Evolutionary conservation across 1,284 basidiomycete species (phyloP).

Genomic region (Pterula multifida): DNA sequence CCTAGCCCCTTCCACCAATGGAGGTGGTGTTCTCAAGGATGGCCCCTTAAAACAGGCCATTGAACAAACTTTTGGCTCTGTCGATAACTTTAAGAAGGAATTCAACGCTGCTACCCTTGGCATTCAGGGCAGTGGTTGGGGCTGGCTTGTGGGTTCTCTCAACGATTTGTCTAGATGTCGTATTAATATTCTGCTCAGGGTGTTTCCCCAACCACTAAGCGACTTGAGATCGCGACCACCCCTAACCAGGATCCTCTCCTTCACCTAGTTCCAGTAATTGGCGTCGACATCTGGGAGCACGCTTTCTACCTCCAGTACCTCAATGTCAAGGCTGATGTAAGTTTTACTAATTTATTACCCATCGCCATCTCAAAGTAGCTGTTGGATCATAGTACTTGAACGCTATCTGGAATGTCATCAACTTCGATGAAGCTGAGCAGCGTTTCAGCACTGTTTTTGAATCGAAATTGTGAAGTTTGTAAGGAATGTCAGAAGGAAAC

Average conservation of each 20-base stretch:
- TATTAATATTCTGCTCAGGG: slow-evolving; percentile 30
- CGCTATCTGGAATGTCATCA: slow-evolving; percentile 77
- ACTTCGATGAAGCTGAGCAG: slow-evolving; percentile 71
- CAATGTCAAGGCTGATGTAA: slow-evolving; percentile 60
- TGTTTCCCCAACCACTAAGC: slow-evolving; percentile 46
- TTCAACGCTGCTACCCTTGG: slow-evolving; percentile 70
- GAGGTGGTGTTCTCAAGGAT: slow-evolving; percentile 52
- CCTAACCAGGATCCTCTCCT: slow-evolving; percentile 87
- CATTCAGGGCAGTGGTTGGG: slow-evolving; percentile 91
- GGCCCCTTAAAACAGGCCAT: slow-evolving; percentile 64
- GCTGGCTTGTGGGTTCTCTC: slow-evolving; percentile 63
- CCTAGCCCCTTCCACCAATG: slow-evolving; percentile 46
- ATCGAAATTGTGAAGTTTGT: slow-evolving; percentile 20
- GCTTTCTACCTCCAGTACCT: slow-evolving; percentile 73
- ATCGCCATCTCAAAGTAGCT: background rate
- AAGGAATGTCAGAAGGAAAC: background rate
- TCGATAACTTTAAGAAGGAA: slow-evolving; percentile 57
- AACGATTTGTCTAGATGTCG: slow-evolving; percentile 2
- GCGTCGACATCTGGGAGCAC: slow-evolving; percentile 85
- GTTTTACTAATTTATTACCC: slow-evolving; percentile 17
- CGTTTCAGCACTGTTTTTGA: slow-evolving; percentile 32
- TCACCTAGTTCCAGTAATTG: slow-evolving; percentile 66
- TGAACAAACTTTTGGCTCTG: slow-evolving; percentile 49
- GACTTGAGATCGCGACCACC: slow-evolving; percentile 68
- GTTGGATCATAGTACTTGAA: slow-evolving; percentile 46